phyloP scores from a whole-genome alignment of 345 rosid genomes.

The Euphorbia peplus region DNA sequence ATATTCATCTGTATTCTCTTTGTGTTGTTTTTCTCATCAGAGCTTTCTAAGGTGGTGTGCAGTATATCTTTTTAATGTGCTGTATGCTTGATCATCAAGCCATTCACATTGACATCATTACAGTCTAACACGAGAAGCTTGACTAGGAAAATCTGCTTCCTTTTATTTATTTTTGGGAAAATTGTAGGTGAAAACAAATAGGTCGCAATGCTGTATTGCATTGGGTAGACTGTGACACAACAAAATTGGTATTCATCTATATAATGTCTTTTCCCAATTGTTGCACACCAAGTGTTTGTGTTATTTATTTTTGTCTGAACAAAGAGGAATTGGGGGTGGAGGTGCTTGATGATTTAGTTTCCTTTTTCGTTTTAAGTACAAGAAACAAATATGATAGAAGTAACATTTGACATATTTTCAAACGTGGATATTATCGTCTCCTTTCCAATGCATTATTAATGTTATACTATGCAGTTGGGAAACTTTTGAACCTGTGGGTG shows the following conservation, averaged over 20 bases:
- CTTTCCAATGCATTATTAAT: constrained; percentile 15
- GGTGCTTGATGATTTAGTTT: neutral
- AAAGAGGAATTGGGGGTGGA: neutral
- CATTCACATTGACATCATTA: neutral
- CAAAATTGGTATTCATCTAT: neutral
- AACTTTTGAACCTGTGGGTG: constrained; percentile 92
- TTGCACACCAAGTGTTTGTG: neutral
- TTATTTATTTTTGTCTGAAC: neutral
- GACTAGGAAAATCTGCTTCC: neutral
- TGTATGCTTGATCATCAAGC: neutral
- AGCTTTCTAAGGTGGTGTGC: neutral
- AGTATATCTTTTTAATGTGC: neutral
- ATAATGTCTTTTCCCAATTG: neutral
- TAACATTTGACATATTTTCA: neutral
- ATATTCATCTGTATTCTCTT: too few relatives aligned
- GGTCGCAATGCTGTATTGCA: too few relatives aligned
- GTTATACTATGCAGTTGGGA: constrained; percentile 75
- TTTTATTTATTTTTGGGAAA: neutral
- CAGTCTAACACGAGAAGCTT: neutral
- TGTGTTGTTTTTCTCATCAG: too few relatives aligned
- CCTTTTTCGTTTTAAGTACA: neutral
- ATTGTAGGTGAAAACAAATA: too few relatives aligned
- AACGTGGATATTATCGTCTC: neutral
- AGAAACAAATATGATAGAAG: neutral
- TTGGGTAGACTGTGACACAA: neutral